Percentiles rank a stretch among this genome's conserved stretches.
Evolutionary conservation across 148 eudicot genomes (phyloP).

Genomic region (Mesembryanthemum crystallinum): DNA sequence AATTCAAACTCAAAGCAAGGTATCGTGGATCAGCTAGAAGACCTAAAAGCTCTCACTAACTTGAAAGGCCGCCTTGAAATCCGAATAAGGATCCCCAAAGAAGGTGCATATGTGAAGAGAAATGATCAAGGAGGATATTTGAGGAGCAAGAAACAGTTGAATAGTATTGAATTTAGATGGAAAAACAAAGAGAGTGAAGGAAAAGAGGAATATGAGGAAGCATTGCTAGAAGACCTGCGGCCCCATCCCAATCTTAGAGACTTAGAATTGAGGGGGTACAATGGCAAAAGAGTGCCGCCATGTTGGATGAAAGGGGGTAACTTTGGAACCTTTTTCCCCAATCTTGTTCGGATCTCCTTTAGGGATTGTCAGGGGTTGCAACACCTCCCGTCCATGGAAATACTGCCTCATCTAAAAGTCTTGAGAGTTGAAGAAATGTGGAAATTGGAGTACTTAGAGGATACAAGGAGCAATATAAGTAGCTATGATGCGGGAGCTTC

Average conservation of each 20-base stretch:
- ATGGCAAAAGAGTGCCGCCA: slow-evolving; percentile 21
- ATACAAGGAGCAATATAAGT: neutral
- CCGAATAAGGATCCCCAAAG: neutral
- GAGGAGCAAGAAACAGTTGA: neutral
- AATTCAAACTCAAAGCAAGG: neutral
- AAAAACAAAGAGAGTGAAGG: neutral
- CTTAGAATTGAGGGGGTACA: slow-evolving; percentile 11
- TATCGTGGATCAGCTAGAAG: slow-evolving; percentile 1
- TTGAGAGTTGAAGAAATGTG: slow-evolving; percentile 3
- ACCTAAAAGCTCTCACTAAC: neutral
- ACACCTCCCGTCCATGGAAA: slow-evolving; percentile 12
- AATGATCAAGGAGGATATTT: neutral
- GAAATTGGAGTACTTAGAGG: slow-evolving; percentile 22
- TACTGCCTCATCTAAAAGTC: slow-evolving; percentile 2
- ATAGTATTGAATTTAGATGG: neutral
- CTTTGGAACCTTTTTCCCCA: slow-evolving; percentile 15
- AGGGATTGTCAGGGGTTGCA: slow-evolving; percentile 1
- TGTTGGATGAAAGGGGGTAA: slow-evolving; percentile 16
- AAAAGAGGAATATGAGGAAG: neutral
- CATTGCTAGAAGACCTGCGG: slow-evolving; percentile 14
- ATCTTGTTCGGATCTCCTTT: slow-evolving; percentile 20
- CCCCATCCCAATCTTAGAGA: slow-evolving; percentile 25
- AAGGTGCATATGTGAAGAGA: neutral
- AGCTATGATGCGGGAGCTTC: neutral
- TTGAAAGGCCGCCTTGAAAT: neutral